Base-by-base conservation (phyloP, 2,329 filamentous ascomycete species). In the Coniochaeta hoffmannii region DNA sequence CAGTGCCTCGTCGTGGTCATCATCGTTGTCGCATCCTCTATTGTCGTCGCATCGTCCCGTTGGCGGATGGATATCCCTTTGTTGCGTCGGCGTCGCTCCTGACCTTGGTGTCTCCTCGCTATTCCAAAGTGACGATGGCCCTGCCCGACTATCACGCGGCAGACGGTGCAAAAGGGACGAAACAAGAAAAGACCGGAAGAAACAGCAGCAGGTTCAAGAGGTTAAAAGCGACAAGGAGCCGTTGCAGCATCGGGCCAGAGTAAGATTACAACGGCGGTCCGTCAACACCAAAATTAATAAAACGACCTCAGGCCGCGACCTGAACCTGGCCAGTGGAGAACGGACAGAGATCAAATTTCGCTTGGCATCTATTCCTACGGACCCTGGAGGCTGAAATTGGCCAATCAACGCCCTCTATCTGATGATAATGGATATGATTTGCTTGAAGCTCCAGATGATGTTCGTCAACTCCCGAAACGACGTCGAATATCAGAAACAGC, bases 311-410 rank as follows among this genome's bases (percentile, higher is more conserved):
- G 28, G 24, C 26, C 49, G 10, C 19, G 19, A 46, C 19, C 36
- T 26, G 41, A 46, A 46, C 22, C 41, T 46, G 41, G 41, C n/a
- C 41, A 31, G 49, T 51, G 49, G 49, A 51, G 49, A 41, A 31
- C 17, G 49, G n/a, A 51, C n/a, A 31, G 31, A 51, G 49, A 31
- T 34, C 49, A 51, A 50, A 51, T 51, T 32, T 51, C 49, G 49
- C 49, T 51, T 50, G 44, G 44, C 49, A 51, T 51, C 49, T 51
- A 51, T 51, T 51, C 49, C 49, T 34, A 51, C 49, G n/a, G 26
- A n/a, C 49, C 30, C 26, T 31, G 3, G 2, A 15, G 10, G 28
- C 4, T 10, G 4, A 11, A 1, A 19, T 9, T 28, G 12, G 49
- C 49, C 49, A 51, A 51, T 51, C 28, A 51, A 22, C 4, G 28